Evolutionary conservation across 805 yeast genomes (phyloP), one percentile per base, ranked within the genome.

Genomic region (Yueomyces sinensis): DNA sequence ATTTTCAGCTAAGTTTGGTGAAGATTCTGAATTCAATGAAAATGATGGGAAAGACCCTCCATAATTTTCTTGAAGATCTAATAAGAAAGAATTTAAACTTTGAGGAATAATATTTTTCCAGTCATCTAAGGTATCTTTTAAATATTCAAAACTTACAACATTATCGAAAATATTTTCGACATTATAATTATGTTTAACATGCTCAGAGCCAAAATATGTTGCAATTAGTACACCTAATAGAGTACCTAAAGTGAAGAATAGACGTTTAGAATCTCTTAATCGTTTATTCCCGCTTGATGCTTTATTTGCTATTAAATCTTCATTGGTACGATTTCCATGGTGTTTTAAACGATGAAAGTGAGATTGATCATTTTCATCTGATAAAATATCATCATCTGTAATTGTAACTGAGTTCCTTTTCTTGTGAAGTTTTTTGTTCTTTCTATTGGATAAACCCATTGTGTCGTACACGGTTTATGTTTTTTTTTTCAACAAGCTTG

Each of bases 21-120:
- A 31, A 4, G 46, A 37, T n/a, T n/a, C n/a, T n/a, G n/a, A n/a
- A n/a, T n/a, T n/a, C n/a, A n/a, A n/a, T 7, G 39, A 37, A 7
- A 30, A 34, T 1, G 49, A 32, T 4, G 42, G 42, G 3, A 29
- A 13, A n/a, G n/a, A n/a, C n/a, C n/a, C n/a, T 11, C 24, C 24
- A 29, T 42, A 41, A 2, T 45, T 44, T 16, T 38, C 37, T 30
- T 58, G 62, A n/a, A 74, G 58, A 36, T 75, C 79, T 16, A 66
- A 61, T 24, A 87, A 58, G 29, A 82, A 70, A 5, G 70, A 62
- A 34, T 72, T 69, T 13, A 87, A 49, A 1, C 77, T 65, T 1
- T 63, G 59, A 2, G 96, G 95, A n/a, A 87, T 58, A 17, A 67
- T 62, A 17, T 74, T 82, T 37, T 70, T 72, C 84, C 89, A 77